Percentiles rank a stretch among this genome's conserved stretches.
These are phyloP conservation scores for Eucalyptus grandis DNA, from an alignment of 345 rosid species.

Conservation along the genomic window DNA sequence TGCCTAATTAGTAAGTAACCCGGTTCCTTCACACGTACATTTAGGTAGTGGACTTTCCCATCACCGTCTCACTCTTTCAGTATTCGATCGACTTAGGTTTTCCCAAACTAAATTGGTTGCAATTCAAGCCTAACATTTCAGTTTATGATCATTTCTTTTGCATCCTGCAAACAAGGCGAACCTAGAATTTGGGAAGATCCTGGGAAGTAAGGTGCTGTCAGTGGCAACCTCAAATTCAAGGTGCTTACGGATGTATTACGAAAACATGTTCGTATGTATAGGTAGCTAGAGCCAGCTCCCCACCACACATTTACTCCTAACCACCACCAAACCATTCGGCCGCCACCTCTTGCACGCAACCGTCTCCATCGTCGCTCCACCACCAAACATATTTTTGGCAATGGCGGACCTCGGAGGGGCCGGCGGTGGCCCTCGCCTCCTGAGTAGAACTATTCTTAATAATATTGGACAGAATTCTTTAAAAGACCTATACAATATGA, in stretches of 20 bases:
- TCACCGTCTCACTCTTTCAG: background rate
- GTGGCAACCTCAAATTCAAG: background rate
- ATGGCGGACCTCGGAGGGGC: background rate
- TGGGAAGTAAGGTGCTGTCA: background rate
- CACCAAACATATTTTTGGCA: background rate
- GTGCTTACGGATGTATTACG: background rate
- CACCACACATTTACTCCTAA: background rate
- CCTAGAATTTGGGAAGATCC: background rate
- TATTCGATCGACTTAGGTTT: background rate
- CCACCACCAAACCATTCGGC: background rate
- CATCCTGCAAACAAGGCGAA: background rate
- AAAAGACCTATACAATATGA: background rate
- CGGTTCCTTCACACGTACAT: background rate
- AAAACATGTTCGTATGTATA: background rate
- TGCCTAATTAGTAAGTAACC: background rate
- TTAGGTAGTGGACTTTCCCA: background rate
- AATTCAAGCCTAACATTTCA: background rate
- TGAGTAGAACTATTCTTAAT: background rate
- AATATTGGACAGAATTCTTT: background rate
- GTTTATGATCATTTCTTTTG: background rate
- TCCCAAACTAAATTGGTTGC: background rate
- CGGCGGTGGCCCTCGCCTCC: background rate
- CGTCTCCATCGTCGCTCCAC: background rate
- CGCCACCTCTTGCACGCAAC: background rate
- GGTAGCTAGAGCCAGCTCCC: background rate